These are phyloP conservation scores for Wickerhamiella hasegawae DNA, from an alignment of 805 yeast species.

Conservation along the genomic window DNA sequence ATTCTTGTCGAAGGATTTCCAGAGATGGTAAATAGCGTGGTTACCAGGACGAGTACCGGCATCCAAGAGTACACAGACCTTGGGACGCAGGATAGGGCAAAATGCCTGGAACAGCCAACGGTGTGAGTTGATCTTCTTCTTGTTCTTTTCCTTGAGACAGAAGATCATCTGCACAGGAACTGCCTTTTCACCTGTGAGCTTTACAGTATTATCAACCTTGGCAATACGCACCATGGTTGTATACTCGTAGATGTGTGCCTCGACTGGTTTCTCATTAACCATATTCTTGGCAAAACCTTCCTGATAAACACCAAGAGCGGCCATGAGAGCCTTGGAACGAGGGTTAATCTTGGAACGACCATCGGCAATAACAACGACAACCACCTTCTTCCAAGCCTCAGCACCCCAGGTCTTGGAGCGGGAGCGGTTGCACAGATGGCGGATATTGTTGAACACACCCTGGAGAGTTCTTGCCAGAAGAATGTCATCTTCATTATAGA, in stretches of 20 bases:
- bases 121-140: conserved; percentile 85
- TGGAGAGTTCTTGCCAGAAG: conserved; percentile 70
- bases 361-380: conserved; percentile 78
- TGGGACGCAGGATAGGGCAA: conserved; percentile 67
- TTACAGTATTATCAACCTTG: conserved; percentile 44
- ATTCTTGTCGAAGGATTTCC: conserved; percentile 67
- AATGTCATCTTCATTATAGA: conserved; percentile 80
- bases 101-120: conserved; percentile 95
- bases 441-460: conserved; percentile 80
- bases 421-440: conserved; percentile 50
- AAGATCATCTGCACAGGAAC: conserved; percentile 80
- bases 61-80: conserved; percentile 69
- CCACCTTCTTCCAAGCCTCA: conserved; percentile 88
- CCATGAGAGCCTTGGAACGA: conserved; percentile 60
- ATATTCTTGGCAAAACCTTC: conserved; percentile 90
- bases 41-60: conserved; percentile 88
- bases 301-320: conserved; percentile 82
- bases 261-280: conserved; percentile 67
- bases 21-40: conserved; percentile 71
- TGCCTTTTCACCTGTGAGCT: conserved; percentile 45
- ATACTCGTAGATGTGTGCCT: conserved; percentile 83
- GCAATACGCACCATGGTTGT: conserved; percentile 83
- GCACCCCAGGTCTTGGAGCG: conserved; percentile 75
- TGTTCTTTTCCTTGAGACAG: conserved; percentile 79
- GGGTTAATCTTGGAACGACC: conserved; percentile 77